Evolutionary conservation across 495 filamentous ascomycete genomes (phyloP), one percentile per base, ranked within the genome.

Genomic region (Xylaria scruposa): DNA sequence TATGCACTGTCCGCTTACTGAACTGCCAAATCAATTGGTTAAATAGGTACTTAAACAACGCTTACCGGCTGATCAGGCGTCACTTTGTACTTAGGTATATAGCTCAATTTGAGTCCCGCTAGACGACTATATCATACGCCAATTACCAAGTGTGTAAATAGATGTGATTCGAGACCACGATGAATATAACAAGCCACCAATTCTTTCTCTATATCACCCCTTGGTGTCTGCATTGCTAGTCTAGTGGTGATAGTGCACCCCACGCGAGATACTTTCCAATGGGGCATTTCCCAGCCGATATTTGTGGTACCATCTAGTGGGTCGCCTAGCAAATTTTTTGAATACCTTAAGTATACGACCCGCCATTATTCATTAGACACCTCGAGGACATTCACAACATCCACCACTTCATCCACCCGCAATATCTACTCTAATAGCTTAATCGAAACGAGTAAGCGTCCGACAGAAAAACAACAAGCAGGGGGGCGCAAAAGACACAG

Each of bases 251-350:
- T 56, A 56, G 53, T 56, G 53, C 53, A 31, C 24, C 24, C 53
- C 53, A 56, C 26, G 4, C 21, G 10, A 56, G 53, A 24, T 63
- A 63, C 60, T 42, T 63, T 24, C 38, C 8, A 29, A 63, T 17
- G 38, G 60, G 12, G 60, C 60, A 63, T 46, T 63, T 63, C 38
- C 60, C 60, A 61, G 38, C 33, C 12, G 1, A 24, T 40, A 40
- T 24, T 24, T 46, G 59, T 62, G 60, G 60, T 63, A 46, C 60
- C 21, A 54, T 19, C 9, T 12, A 33, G 31, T 54, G 47, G 47
- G 31, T n/a, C 47, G 1, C n/a, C 64, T 38, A 53, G 64, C 46
- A 67, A 67, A 53, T 40, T 21, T 67, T 38, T 51, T 46, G 31
- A 38, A 67, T 54, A 26, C 26, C 60, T 44, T 44, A n/a, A n/a